Conservation (phyloP, 176 grass and related monocot species). For the Phragmites australis region DNA sequence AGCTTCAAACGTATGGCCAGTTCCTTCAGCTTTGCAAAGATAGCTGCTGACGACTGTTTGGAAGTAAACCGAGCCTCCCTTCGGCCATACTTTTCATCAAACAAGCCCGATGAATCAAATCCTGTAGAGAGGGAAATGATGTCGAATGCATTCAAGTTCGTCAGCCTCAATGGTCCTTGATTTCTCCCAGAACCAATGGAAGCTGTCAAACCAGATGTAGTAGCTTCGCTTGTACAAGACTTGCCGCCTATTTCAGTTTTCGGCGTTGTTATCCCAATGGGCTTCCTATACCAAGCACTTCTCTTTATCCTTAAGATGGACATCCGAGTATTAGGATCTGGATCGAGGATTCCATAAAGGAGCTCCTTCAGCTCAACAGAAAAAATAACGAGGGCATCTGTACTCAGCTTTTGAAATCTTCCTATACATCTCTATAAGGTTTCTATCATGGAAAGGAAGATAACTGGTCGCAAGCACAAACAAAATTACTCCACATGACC, state of each 20-base stretch:
- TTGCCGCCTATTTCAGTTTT: slow-evolving; percentile 18
- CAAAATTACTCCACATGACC: slow-evolving; percentile 87
- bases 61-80: slow-evolving; percentile 71
- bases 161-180: slow-evolving; percentile 21
- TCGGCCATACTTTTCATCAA: slow-evolving; percentile 53
- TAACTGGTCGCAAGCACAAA: slow-evolving; percentile 73
- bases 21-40: slow-evolving; percentile 59
- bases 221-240: not conserved
- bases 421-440: slow-evolving; percentile 83
- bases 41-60: slow-evolving; percentile 36
- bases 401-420: slow-evolving; percentile 73
- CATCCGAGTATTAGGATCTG: slow-evolving; percentile 73
- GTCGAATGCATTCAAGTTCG: slow-evolving; percentile 78
- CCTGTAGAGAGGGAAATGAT: slow-evolving; percentile 76
- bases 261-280: slow-evolving; percentile 15
- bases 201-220: not conserved
- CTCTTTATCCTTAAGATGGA: slow-evolving; percentile 66
- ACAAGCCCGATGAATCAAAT: slow-evolving; percentile 68
- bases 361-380: slow-evolving; percentile 59
- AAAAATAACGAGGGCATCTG: slow-evolving; percentile 76
- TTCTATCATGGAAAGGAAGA: slow-evolving; percentile 83
- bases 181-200: slow-evolving; percentile 26
- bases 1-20: slow-evolving; percentile 58
- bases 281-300: slow-evolving; percentile 69
- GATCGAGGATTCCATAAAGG: slow-evolving; percentile 70